Base-by-base conservation (phyloP, 2,329 filamentous ascomycete species). In the Aspergillus amoenus region DNA sequence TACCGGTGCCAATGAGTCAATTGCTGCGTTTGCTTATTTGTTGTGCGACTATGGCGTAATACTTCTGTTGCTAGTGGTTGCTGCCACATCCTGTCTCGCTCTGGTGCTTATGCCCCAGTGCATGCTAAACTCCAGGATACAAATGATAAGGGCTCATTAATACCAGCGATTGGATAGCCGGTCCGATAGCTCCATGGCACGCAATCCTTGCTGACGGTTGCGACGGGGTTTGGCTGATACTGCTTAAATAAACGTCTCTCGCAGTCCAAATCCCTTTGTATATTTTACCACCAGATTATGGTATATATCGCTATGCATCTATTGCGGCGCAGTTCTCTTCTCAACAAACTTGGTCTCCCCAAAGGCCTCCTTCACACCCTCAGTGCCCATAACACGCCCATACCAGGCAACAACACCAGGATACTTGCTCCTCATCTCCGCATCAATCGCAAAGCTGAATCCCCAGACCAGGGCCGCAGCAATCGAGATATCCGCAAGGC, bases 401-500 rank as follows among this genome's bases (percentile, higher is more conserved):
- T 45, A 71, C 67, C 68, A 71, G 2, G 48, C 44, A 3, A 68
- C 45, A 8, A 61, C 54, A 11, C 45, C 22, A 12, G 68, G 65
- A 45, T 62, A 70, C 59, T 66, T 68, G 8, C 47, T 12, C 11
- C 68, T 59, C 64, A 70, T 65, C 47, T 70, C 69, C 0, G 48
- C 55, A 43, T 71, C 69, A 15, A 71, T 64, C 5, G 56, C 45
- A 52, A 64, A 42, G 3, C 51, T 40, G 52, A 69, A 71, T 2
- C 63, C 66, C 67, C 68, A 69, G n/a, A 63, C 40, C 41, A 71
- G 46, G 7, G 66, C 50, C 2, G 63, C 44, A 1, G 66, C 69
- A 9, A 70, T 42, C 8, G 57, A 63, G 40, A 71, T 66, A 59
- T 71, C 68, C 4, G 67, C 69, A 60, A 71, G 49, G 49, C 60